Evolutionary conservation across 1,284 basidiomycete species (phyloP), one percentile per base, ranked within the genome.

Genomic region (Ceratobasidium sp.): DNA sequence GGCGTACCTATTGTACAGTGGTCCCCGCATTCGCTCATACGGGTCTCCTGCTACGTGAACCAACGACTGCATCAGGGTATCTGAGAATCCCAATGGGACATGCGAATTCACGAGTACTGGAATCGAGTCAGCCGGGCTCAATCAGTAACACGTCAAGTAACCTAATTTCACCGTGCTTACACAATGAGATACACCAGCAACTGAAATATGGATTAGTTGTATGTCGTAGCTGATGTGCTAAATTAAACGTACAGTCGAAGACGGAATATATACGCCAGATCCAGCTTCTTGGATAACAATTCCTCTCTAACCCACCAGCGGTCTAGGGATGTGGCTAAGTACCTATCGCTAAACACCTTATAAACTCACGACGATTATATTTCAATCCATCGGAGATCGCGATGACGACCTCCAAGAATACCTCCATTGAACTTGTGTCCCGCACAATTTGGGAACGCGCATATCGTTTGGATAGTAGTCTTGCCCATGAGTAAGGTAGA

Each of bases 401-500:
- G 3, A 14, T 18, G 21, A 66, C n/a, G 33, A 53, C n/a, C 7
- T 36, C 40, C 16, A 66, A 4, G n/a, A 66, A 25, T 11, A 38
- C 49, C 3, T 33, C 18, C n/a, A 66, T 3, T 28, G 49, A 53
- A 23, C 28, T 21, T n/a, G 49, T 40, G 7, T 53, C 63, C 49
- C 63, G 63, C 28, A 23, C 7, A 40, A 16, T n/a, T 23, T 12
- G 46, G 11, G 49, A 11, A 1, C 38, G 3, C 5, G n/a, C 33
- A n/a, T 66, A 53, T 11, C 30, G 46, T 36, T 53, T 66, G 1
- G 49, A 28, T 14, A 66, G n/a, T 7, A 23, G n/a, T 12, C 48
- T 51, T n/a, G 56, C 56, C 67, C 67, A 70, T 5, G 56, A 60
- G 3, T n/a, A 21, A 12, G 67, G 67, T 2, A 49, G 14, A 5